Evolutionary conservation across 176 grass and related monocot genomes (phyloP), one percentile per base, ranked within the genome.

Genomic region (Aegilops tauschii): DNA sequence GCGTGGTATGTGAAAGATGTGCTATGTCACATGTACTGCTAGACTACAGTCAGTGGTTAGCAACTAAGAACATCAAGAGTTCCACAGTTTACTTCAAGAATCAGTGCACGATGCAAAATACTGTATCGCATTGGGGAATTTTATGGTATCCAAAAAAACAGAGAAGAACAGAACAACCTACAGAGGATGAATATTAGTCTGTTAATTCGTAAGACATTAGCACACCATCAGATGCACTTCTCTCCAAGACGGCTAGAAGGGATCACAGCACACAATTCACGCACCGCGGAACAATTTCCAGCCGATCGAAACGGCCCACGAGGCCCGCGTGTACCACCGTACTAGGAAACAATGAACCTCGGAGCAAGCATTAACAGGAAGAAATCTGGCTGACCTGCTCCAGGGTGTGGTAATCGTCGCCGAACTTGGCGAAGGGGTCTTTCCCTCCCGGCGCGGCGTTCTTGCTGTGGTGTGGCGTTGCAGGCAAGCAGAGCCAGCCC

Each of bases 401-500:
- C 6, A 95, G 78, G 17, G 89, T 91, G 32, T 81, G 59, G 75
- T 89, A 97, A 34, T 93, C 92, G 65, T 97, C 92, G 21, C 89
- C 89, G 58, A 97, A 84, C 12, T 69, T 90, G 50, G 82, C 77
- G 64, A 90, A 93, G 29, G 64, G 91, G 2, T 49, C 69, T 10
- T 69, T 50, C 49, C 77, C 75, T 42, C 56, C 80, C 25, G 69
- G 50, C 54, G 78, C 80, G 45, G 67, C 87, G 49, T 20, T 75
- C 54, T 12, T 86, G 32, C 13, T 12, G 7, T 50, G 76, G 37
- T 28, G 61, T 29, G 85, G 59, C 23, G 23, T 29, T 36, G 66
- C 54, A 1, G 66, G 61, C 31, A 17, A 29, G 52, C 20, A 32
- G 20, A 70, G 30, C 2, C 4, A 50, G 47, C 17, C 2, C 49